Evolutionary conservation across 2,329 filamentous ascomycete species (phyloP).

Genomic region (Venturia carpophila): DNA sequence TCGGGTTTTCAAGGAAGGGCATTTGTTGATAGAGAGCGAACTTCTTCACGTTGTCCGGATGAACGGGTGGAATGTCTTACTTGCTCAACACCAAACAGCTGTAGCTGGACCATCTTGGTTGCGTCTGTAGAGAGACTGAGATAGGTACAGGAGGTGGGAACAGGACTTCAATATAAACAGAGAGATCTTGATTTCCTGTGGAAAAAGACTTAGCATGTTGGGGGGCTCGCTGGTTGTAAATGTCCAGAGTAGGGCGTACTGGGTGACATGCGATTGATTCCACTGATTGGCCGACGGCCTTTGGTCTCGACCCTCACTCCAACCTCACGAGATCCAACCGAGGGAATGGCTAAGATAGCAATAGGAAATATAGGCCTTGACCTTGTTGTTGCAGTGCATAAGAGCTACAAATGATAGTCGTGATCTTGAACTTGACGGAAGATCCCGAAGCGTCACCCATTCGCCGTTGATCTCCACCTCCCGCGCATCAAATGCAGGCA

Average conservation of each 20-base stretch:
- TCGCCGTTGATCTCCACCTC: not conserved
- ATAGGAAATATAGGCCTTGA: not conserved
- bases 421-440: not conserved
- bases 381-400: not conserved
- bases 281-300: not conserved
- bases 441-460: not conserved
- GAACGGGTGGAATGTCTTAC: constrained; percentile 33
- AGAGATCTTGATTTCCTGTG: not conserved
- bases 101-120: constrained; percentile 16
- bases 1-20: not conserved
- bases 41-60: not conserved
- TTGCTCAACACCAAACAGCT: constrained; percentile 61
- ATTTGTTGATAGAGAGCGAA: not conserved
- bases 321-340: not conserved
- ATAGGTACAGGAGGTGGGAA: not conserved
- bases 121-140: not conserved
- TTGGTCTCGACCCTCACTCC: not conserved
- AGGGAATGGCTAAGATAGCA: not conserved
- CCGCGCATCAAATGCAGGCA: constrained; percentile 7
- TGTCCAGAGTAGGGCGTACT: constrained; percentile 1
- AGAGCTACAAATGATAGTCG: not conserved
- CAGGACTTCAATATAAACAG: not conserved
- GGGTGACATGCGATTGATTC: not conserved
- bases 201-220: not conserved
- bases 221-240: not conserved